Evolutionary conservation across 352 stramenopile species (phyloP), one percentile per base, ranked within the genome.

Genomic region (Globisporangium solare): DNA sequence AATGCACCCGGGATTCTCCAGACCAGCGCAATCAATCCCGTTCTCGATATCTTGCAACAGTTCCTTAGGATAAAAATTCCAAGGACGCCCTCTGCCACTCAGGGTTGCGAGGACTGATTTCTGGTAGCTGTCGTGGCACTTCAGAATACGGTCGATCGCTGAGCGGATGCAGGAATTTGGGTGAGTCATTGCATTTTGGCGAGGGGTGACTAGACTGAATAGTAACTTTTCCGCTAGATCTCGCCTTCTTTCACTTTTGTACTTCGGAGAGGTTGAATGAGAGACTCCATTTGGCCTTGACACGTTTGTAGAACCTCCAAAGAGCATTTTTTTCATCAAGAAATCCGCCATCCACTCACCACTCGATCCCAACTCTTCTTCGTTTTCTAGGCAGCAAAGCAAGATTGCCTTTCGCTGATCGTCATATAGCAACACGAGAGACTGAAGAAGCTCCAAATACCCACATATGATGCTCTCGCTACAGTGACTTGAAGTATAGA

Each of bases 1-100:
- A 11, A 98, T 98, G 59, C 96, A 99, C 8, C 97, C 97, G 47
- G 98, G 96, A 63, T 99, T 99, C 43, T 96, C 88, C 1, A 99
- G 73, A 8, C 97, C 97, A 43, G 83, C 84, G 13, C 83, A 72
- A 1, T 55, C n/a, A 14, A 64, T 66, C 2, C 47, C 73, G 18
- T 57, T 61, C 14, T 47, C 39, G 0, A 24, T 10, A 31, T 70
- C 65, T 15, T 78, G 62, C 13, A 89, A 63, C 11, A 74, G 68
- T 5, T 94, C 73, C 8, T 47, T 24, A 7, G 83, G 77, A 2
- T 50, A 35, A 46, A 80, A 84, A 51, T 80, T 79, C 83, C 83
- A 93, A 22, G 79, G 81, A 7, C 78, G 67, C 17, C 76, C 83
- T 42, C 60, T 41, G 13, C 21, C 1, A 52, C 72, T 69, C 0